Base-by-base conservation (phyloP, 176 grass and related monocot genomes). In the Phoenix roebelenii region DNA sequence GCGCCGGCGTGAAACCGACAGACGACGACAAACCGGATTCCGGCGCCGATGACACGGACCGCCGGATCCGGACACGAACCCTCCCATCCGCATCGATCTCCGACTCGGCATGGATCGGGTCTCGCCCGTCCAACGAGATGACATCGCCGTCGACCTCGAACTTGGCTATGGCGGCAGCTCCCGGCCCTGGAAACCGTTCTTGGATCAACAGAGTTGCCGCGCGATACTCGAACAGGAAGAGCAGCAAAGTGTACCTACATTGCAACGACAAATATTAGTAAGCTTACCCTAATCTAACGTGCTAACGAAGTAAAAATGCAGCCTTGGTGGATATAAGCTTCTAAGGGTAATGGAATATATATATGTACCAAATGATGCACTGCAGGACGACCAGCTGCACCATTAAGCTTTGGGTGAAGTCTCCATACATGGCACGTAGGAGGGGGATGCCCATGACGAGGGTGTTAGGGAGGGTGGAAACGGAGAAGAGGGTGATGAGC, bases 111-210 rank as follows among this genome's bases (percentile, higher is more conserved):
- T 35, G 58, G 49, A 72, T 29, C 49, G 70, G 70, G 59, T 54
- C 50, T 18, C 57, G 50, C 10, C 58, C 70, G 70, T 72, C 70
- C 15, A 71, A 23, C 16, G 68, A 71, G 56, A 71, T 71, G 44
- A 71, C 58, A 35, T 71, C 68, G 22, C 68, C 68, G 57, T 71
- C 68, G 44, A 71, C 55, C 23, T 71, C 57, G 50, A 72, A 52
- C 18, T 54, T 54, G 23, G 68, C 22, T 4, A 71, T 71, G n/a
- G 58, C 70, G 2, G 70, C 57, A 5, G 70, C 58, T 10, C n/a
- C 50, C 4, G 70, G 5, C 1, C 70, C 70, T 1, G 70, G 70
- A n/a, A 72, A 72, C 50, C 54, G 70, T n/a, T 72, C 70, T 35
- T 15, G n/a, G 58, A 72, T 72, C 16, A 67, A 15, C 9, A 67